These are phyloP conservation scores for Purpureocillium lavendulum DNA, from an alignment of 2,329 filamentous ascomycete genomes.

Conservation along the genomic window DNA sequence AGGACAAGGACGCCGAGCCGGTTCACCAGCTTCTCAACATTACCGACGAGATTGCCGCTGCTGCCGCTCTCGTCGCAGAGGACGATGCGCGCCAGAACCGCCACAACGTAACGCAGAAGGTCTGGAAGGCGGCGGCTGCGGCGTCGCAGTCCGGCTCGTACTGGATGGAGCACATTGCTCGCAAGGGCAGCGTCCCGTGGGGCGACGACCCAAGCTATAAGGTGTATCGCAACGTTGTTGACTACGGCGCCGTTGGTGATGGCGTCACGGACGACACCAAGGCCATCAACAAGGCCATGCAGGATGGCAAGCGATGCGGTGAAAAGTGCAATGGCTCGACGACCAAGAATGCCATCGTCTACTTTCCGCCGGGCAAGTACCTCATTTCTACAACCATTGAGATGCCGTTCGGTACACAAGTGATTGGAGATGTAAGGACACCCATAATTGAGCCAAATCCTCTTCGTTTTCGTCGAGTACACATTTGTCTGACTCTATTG, in stretches of 20 bases:
- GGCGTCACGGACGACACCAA: neutral
- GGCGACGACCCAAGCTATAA: slow-evolving; percentile 10
- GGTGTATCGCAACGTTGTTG: neutral
- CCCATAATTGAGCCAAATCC: slow-evolving; percentile 6
- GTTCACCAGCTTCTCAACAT: slow-evolving; percentile 9
- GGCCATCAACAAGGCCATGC: neutral
- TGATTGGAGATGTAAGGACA: slow-evolving; percentile 38
- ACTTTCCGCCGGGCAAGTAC: slow-evolving; percentile 17
- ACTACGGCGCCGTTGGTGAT: neutral
- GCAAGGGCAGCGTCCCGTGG: slow-evolving; percentile 14
- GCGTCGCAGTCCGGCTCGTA: neutral
- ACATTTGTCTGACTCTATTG: neutral
- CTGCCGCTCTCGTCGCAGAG: slow-evolving; percentile 15
- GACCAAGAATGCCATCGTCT: slow-evolving; percentile 11
- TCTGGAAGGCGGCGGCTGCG: slow-evolving; percentile 1
- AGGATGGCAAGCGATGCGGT: neutral
- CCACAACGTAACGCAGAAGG: slow-evolving; percentile 17
- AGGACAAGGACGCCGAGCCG: neutral
- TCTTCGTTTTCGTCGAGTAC: too few relatives aligned
- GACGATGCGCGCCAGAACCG: slow-evolving; percentile 8
- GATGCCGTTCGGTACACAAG: slow-evolving; percentile 11
- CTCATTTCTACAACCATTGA: slow-evolving; percentile 11
- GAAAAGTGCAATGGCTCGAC: neutral
- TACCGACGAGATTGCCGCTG: slow-evolving; percentile 13
- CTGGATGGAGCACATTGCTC: neutral